Percentiles rank a stretch among this genome's conserved stretches.
phyloP scores from a whole-genome alignment of 371 early-diverging fungal genomes.

The Mortierella polycephala region DNA sequence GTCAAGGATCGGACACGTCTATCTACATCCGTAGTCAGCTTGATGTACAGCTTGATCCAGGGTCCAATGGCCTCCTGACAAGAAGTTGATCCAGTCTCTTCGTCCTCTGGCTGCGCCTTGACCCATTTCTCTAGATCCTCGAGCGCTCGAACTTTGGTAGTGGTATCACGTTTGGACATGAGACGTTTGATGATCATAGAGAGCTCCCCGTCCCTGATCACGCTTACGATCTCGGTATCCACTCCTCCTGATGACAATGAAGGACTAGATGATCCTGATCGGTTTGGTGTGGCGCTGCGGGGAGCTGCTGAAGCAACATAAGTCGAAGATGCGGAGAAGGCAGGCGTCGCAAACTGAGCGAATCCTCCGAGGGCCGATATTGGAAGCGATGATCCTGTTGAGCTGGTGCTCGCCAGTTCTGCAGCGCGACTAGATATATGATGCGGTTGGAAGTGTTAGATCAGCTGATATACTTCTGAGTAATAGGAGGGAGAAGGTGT shows the following conservation, averaged over 20 bases:
- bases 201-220: slow-evolving; percentile 59
- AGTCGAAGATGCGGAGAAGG: slow-evolving; percentile 42
- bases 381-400: slow-evolving; percentile 57
- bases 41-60: slow-evolving; percentile 63
- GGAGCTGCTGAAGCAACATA: slow-evolving; percentile 47
- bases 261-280: slow-evolving; percentile 47
- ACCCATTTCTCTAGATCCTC: slow-evolving; percentile 71
- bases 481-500: not conserved
- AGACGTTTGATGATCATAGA: slow-evolving; percentile 71
- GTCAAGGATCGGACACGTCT: slow-evolving; percentile 68
- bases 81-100: slow-evolving; percentile 36
- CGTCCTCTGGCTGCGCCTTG: slow-evolving; percentile 53
- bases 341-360: slow-evolving; percentile 66
- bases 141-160: slow-evolving; percentile 77
- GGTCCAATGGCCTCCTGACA: slow-evolving; percentile 51
- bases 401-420: slow-evolving; percentile 60
- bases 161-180: slow-evolving; percentile 69
- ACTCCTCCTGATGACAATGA: slow-evolving; percentile 23
- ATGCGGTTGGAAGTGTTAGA: not conserved
- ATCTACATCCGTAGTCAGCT: slow-evolving; percentile 71
- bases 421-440: slow-evolving; percentile 72
- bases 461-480: not conserved
- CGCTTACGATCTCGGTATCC: slow-evolving; percentile 32
- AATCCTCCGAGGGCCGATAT: slow-evolving; percentile 71
- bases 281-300: slow-evolving; percentile 21